These are phyloP conservation scores for Hypoxylon rubiginosum DNA, from an alignment of 2,329 filamentous ascomycete species.

Conservation along the genomic window DNA sequence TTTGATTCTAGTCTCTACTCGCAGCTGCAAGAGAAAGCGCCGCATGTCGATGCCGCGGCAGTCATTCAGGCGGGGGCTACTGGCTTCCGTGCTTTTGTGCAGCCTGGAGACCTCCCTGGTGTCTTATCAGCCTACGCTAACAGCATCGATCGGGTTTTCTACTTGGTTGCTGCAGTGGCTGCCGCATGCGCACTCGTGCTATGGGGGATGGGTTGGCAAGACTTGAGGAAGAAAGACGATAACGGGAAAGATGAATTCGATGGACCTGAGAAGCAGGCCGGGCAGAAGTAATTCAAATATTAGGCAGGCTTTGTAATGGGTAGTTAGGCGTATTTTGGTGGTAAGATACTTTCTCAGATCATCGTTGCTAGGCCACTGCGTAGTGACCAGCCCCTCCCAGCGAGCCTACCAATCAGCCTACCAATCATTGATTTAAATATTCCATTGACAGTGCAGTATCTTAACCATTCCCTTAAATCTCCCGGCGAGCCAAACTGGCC, in stretches of 20 bases:
- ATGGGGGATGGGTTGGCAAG: slow-evolving; percentile 62
- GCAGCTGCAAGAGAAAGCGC: slow-evolving; percentile 50
- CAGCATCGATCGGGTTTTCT: slow-evolving; percentile 56
- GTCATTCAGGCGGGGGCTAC: slow-evolving; percentile 61
- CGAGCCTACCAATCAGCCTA: too few relatives aligned
- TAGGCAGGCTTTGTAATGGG: too few relatives aligned
- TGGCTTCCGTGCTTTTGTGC: slow-evolving; percentile 53
- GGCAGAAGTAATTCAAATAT: too few relatives aligned
- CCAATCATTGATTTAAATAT: too few relatives aligned
- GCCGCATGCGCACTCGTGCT: slow-evolving; percentile 52
- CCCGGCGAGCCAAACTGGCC: too few relatives aligned
- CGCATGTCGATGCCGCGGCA: slow-evolving; percentile 47
- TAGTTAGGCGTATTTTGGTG: too few relatives aligned
- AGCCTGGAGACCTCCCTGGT: slow-evolving; percentile 48
- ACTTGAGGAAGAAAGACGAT: slow-evolving; percentile 56
- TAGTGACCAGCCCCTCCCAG: too few relatives aligned
- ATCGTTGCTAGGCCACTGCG: too few relatives aligned
- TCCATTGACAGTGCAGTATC: too few relatives aligned
- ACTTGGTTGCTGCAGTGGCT: slow-evolving; percentile 54
- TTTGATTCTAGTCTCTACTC: slow-evolving; percentile 52
- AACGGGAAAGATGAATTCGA: not conserved
- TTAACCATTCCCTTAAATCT: too few relatives aligned
- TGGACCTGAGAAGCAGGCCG: not conserved
- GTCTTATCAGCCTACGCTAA: slow-evolving; percentile 59
- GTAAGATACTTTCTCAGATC: too few relatives aligned